Percentiles rank a stretch among this genome's conserved stretches.
phyloP scores from a whole-genome alignment of 2,329 filamentous ascomycete species.

The Sporothrix pseudoabietina region DNA sequence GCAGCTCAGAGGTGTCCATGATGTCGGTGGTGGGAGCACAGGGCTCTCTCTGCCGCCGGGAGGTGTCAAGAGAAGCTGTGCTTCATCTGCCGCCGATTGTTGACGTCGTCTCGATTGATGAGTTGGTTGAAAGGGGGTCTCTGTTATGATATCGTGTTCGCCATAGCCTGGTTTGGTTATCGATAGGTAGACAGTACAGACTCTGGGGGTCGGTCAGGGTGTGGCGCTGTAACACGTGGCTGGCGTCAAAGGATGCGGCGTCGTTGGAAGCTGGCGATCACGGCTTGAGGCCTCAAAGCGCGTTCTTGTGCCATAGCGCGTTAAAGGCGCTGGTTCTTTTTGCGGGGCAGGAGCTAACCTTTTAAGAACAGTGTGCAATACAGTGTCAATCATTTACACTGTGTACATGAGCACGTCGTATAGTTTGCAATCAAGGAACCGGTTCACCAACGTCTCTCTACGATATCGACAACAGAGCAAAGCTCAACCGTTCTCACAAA shows the following conservation, averaged over 20 bases:
- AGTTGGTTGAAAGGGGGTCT: neutral
- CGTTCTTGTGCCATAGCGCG: constrained; percentile 21
- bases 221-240: neutral
- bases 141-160: neutral
- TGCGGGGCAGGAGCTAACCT: neutral
- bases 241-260: neutral
- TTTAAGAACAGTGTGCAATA: neutral
- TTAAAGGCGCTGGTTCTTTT: constrained; percentile 12
- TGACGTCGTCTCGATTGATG: neutral
- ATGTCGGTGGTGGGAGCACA: neutral
- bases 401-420: neutral
- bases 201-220: neutral
- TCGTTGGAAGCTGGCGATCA: neutral
- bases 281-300: constrained; percentile 13
- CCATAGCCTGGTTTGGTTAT: neutral
- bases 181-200: too few relatives aligned
- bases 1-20: constrained; percentile 27
- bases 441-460: neutral
- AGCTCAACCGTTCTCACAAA: too few relatives aligned
- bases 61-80: neutral
- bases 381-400: constrained; percentile 4
- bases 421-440: neutral
- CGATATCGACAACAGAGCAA: too few relatives aligned
- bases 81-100: constrained; percentile 16
- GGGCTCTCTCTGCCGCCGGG: neutral